Evolutionary conservation across 495 filamentous ascomycete species (phyloP), one percentile per base, ranked within the genome.

Genomic region (Hamigera avellanea): DNA sequence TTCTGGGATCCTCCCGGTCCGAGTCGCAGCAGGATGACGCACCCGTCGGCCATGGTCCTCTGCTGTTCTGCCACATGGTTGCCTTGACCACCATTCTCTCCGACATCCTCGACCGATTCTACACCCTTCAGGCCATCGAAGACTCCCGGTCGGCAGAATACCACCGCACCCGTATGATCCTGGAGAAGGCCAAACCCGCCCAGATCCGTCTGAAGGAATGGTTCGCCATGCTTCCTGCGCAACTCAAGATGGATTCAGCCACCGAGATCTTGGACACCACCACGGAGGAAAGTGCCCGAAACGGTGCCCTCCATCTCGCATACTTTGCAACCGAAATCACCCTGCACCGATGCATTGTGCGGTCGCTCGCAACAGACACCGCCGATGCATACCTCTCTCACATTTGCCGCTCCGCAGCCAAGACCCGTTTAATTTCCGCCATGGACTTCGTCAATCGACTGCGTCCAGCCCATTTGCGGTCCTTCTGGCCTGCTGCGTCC

Each of bases 331-430:
- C 70, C 8, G 72, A 76, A 52, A 75, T 76, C 42, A 75, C 73
- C 27, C 62, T 79, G 4, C 73, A 75, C 51, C 67, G 75, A 19
- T 73, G 64, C 47, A 73, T 79, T 39, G 63, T 79, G 30, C 67
- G 72, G 14, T 70, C 65, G 7, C 55, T 78, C 17, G 50, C 56
- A 15, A 46, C 56, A 2, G 52, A 58, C 14, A 55, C 64, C 32
- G 55, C 61, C 14, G 69, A 73, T 44, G 55, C 60, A 8, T 69
- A 69, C 54, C 76, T 95, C 32, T 73, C 87, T 13, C 86, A 95
- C 63, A 95, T 96, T 50, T 95, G 88, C 61, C 91, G 91, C 35
- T 87, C 81, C 16, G 91, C 91, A 14, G 73, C 74, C 6, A 73
- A 75, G 44, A 70, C 69, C 1, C 64, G 70, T 0, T 57, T 79